A percentile compares a stretch with the other conserved stretches of the same genome.
These are phyloP conservation scores for Globisporangium cederbergense DNA, from an alignment of 352 stramenopile genomes.

Conservation along the genomic window DNA sequence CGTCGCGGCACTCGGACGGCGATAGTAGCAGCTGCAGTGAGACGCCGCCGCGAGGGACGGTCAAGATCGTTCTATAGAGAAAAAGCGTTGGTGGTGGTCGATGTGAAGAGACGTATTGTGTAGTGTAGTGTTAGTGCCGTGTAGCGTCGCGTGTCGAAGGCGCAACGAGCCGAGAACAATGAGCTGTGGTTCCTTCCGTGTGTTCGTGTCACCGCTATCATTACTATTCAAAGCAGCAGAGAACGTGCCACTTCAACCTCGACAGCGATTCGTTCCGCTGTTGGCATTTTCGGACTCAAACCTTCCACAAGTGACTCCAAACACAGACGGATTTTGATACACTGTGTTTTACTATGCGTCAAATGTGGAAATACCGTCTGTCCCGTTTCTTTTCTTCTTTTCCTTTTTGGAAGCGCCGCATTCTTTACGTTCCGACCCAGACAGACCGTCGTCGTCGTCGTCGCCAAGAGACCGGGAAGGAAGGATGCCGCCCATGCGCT, in stretches of 20 bases:
- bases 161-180: background rate
- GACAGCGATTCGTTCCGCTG: too few species aligned
- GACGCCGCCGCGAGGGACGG: background rate
- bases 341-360: too few species aligned
- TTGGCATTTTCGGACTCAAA: too few species aligned
- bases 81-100: too few species aligned
- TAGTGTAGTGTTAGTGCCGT: background rate
- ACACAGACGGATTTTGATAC: too few species aligned
- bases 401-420: conserved; percentile 5
- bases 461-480: background rate
- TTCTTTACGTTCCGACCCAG: background rate
- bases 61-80: conserved; percentile 13
- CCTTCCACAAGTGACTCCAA: too few species aligned
- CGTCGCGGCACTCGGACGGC: background rate
- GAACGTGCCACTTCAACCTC: too few species aligned
- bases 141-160: background rate
- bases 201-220: too few species aligned
- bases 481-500: conserved; percentile 49
- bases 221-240: too few species aligned
- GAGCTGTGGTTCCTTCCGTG: background rate
- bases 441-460: background rate
- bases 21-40: background rate
- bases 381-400: background rate
- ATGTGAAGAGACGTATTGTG: too few species aligned
- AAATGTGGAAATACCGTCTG: background rate